phyloP scores from a whole-genome alignment of 139 green algal genomes.

The Chlorella sp. region DNA sequence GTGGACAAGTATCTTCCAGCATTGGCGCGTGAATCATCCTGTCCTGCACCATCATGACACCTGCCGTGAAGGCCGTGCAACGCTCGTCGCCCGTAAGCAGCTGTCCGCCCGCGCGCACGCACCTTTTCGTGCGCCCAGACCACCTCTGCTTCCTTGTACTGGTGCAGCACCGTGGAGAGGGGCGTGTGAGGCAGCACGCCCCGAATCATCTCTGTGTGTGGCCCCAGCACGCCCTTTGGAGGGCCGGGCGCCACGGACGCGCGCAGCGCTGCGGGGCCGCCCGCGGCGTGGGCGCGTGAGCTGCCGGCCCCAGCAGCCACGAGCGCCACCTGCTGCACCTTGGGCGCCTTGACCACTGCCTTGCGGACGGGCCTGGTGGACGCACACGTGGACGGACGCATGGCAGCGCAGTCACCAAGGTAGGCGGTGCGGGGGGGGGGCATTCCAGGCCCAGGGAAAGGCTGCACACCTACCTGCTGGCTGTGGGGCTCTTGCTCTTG shows the following conservation, averaged over 20 bases:
- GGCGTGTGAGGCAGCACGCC: conserved; percentile 31
- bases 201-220: conserved; percentile 2
- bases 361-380: too few relatives aligned
- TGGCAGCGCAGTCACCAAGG: too few relatives aligned
- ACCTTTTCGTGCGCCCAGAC: conserved; percentile 61
- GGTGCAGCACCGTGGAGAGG: conserved; percentile 43
- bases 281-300: not conserved
- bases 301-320: not conserved
- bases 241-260: not conserved
- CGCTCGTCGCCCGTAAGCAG: not conserved
- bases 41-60: too few relatives aligned
- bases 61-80: not conserved
- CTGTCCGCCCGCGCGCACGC: not conserved
- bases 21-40: too few relatives aligned
- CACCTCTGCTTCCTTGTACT: conserved; percentile 55
- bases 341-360: too few relatives aligned
- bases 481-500: not conserved
- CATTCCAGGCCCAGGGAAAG: too few relatives aligned
- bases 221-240: not conserved
- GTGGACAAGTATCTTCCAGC: too few relatives aligned
- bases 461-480: too few relatives aligned
- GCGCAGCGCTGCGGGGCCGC: not conserved
- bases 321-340: not conserved
- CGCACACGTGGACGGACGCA: too few relatives aligned
- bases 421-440: too few relatives aligned